Conservation (phyloP, 441 rosid species). For the Rhodomyrtus psidioides region DNA sequence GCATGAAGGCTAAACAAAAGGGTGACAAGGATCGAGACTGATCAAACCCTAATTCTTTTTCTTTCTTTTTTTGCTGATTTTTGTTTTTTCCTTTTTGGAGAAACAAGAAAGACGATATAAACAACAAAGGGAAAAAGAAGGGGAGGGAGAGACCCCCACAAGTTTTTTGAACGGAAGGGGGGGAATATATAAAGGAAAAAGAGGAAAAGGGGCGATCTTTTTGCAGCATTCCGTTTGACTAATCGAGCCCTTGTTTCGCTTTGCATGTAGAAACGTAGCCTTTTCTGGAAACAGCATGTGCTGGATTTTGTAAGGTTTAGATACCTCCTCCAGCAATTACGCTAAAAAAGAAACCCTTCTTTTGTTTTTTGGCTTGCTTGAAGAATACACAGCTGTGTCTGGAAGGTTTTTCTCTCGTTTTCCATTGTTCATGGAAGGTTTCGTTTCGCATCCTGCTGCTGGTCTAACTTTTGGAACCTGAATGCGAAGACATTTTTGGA, state of each 20-base stretch:
- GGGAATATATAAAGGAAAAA: slow-evolving; percentile 12
- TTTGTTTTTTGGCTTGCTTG: not conserved
- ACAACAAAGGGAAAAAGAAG: not conserved
- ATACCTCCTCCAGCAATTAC: not conserved
- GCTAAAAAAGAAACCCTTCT: not conserved
- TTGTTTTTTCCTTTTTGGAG: not conserved
- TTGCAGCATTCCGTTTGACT: slow-evolving; percentile 35
- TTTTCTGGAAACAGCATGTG: slow-evolving; percentile 24
- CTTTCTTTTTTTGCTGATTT: not conserved
- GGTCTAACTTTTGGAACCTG: not conserved
- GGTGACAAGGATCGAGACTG: slow-evolving; percentile 21
- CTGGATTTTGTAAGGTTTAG: not conserved
- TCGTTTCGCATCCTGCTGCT: not conserved
- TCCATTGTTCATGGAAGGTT: not conserved
- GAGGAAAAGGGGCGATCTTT: slow-evolving; percentile 11
- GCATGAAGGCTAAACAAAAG: slow-evolving; percentile 18
- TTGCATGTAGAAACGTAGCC: slow-evolving; percentile 13
- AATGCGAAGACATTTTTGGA: not conserved
- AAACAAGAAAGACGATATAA: not conserved
- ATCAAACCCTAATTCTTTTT: not conserved
- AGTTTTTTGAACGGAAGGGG: slow-evolving; percentile 2
- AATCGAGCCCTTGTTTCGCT: not conserved
- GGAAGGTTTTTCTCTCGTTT: not conserved
- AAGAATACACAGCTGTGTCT: not conserved
- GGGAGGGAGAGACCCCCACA: slow-evolving; percentile 16